These are phyloP conservation scores for Penicillium pancosmium DNA, from an alignment of 495 filamentous ascomycete species.

Conservation along the genomic window DNA sequence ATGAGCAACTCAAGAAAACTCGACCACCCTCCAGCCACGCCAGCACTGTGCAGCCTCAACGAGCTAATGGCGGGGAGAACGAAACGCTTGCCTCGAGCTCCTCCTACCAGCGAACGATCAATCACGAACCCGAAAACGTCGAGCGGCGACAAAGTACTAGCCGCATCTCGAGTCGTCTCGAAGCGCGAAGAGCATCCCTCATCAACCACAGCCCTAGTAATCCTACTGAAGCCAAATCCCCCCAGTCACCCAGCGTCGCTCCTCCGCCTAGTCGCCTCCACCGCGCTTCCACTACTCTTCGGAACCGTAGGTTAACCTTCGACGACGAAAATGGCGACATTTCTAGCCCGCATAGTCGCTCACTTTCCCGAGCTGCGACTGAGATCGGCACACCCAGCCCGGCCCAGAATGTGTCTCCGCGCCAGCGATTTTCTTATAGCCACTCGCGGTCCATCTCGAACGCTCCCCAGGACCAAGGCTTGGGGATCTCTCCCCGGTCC, in stretches of 20 bases:
- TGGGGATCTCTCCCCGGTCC: constrained; percentile 26
- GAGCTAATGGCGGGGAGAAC: constrained; percentile 33
- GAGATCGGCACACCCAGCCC: constrained; percentile 36
- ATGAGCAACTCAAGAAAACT: constrained; percentile 37
- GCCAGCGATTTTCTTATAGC: constrained; percentile 46
- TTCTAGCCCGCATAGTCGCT: constrained; percentile 29
- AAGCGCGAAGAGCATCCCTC: constrained; percentile 69
- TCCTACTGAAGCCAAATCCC: constrained; percentile 25
- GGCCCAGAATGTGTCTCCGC: constrained; percentile 32
- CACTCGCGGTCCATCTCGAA: constrained; percentile 38
- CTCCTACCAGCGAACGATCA: constrained; percentile 43
- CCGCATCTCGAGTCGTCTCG: constrained; percentile 68
- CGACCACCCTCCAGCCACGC: constrained; percentile 33
- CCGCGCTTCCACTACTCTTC: constrained; percentile 43
- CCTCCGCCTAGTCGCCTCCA: constrained; percentile 39
- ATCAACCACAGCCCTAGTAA: constrained; percentile 43
- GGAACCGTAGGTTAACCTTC: constrained; percentile 33
- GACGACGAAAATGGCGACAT: constrained; percentile 38
- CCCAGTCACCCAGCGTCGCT: constrained; percentile 33
- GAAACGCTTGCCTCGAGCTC: constrained; percentile 33
- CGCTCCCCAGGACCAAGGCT: constrained; percentile 25
- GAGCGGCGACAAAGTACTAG: constrained; percentile 52
- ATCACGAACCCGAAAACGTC: constrained; percentile 45
- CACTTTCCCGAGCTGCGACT: constrained; percentile 43
- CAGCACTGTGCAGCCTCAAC: constrained; percentile 23